Evolutionary conservation across 1,284 basidiomycete genomes (phyloP), one percentile per base, ranked within the genome.

Genomic region (Apiotrichum gamsii): DNA sequence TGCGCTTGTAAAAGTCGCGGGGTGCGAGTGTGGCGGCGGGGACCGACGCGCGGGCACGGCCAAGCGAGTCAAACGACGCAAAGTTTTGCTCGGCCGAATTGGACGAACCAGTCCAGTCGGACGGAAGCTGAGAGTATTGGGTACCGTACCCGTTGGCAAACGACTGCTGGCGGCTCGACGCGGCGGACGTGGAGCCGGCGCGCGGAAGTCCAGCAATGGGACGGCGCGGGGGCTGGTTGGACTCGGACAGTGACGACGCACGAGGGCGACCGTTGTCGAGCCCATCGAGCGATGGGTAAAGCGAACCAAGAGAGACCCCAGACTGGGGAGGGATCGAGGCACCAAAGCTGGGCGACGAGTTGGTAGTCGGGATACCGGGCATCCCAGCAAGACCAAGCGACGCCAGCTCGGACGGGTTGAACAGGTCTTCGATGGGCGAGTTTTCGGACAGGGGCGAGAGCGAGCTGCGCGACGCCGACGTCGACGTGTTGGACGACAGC

Each of bases 391-490:
- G 59, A 24, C 73, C 73, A 9, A 74, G 61, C 8, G 65, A 66
- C 14, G 72, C 70, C n/a, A 74, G 65, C 42, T 72, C 65, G 18
- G 69, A 64, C 9, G 68, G 61, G 53, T 71, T 68, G 58, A 74
- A 73, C 31, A 72, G 53, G 54, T 71, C 68, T 47, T 69, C 65
- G 31, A 68, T 65, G 18, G 59, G 57, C 42, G 57, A 47, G 57
- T 53, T 45, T 39, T 67, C 62, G 3, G 67, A 70, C n/a, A 66
- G 58, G 1, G 70, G 71, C 14, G 69, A 69, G 30, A 62, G 59
- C 35, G 59, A 59, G 39, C 59, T 52, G 25, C 57, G 52, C 36
- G 49, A 47, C 14, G 36, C 45, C n/a, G 51, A 47, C 14, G 50
- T 47, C 11, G 59, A 58, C 11, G 39, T 40, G n/a, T 45, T 56